Percentiles rank a stretch among this genome's conserved stretches.
phyloP scores from a whole-genome alignment of 371 early-diverging fungal species.

The Mortierella sp. region DNA sequence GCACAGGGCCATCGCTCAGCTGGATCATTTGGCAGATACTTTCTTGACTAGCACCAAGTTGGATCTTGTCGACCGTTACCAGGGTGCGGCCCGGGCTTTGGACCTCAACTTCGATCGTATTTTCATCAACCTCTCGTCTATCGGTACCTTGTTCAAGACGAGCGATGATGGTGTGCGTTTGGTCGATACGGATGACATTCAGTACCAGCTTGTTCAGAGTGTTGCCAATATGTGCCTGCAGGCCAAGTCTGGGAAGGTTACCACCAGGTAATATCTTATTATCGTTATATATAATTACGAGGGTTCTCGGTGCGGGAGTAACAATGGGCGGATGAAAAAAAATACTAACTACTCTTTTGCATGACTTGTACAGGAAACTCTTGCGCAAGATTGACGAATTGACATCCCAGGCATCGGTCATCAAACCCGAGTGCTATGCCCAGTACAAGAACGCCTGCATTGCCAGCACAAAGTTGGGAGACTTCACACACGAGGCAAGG shows the following conservation, averaged over 20 bases:
- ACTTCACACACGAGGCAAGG: conserved; percentile 44
- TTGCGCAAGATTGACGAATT: conserved; percentile 77
- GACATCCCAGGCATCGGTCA: conserved; percentile 65
- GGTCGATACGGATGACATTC: conserved; percentile 69
- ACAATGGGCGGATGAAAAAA: no score
- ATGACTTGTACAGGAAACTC: conserved; percentile 67
- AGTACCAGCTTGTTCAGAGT: conserved; percentile 70
- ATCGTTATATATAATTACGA: no score
- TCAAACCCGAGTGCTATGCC: conserved; percentile 66
- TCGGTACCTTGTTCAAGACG: conserved; percentile 37
- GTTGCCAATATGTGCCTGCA: conserved; percentile 67
- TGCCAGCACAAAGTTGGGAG: conserved; percentile 67
- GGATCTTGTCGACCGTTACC: conserved; percentile 67
- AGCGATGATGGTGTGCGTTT: conserved; percentile 42
- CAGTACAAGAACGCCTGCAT: conserved; percentile 67
- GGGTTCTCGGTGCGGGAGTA: background rate
- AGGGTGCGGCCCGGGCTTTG: conserved; percentile 66
- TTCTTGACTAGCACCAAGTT: conserved; percentile 63
- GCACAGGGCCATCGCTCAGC: conserved; percentile 75
- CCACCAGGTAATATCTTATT: conserved; percentile 64
- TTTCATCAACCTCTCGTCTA: conserved; percentile 69
- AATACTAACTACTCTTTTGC: background rate
- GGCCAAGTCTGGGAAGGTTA: conserved; percentile 75
- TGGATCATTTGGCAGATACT: conserved; percentile 77
- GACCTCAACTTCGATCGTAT: conserved; percentile 79